Base-by-base conservation (phyloP, 2,329 filamentous ascomycete species). In the Phialophora macrospora region DNA sequence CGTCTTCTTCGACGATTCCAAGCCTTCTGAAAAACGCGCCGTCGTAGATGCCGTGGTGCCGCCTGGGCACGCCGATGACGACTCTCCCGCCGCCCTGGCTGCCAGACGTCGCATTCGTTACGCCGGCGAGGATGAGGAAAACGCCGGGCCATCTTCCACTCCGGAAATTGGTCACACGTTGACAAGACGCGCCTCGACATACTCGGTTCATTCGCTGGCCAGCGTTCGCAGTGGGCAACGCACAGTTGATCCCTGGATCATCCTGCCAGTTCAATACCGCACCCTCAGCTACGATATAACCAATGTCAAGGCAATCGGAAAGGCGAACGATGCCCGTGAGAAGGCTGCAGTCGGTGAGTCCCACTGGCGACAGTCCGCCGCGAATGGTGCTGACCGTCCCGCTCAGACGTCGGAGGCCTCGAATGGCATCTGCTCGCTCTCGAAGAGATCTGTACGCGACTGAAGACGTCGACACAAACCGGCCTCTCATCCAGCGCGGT, bases 391-490 rank as follows among this genome's bases (percentile, higher is more conserved):
- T 67, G 30, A 66, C 28, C 24, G 20, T 61, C 9, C 48, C 8
- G n/a, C 12, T 32, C 4, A 87, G 86, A 88, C 68, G 82, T 89
- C 61, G 84, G 83, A 58, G 81, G 83, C 64, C 80, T 91, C 57
- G 87, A 91, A 72, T 90, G 89, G 87, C 90, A 92, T 75, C 86
- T 79, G 0, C 77, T 90, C 11, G 75, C 85, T 0, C 73, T 82
- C 12, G 79, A 85, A 6, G 86, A 90, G 64, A 78, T 90, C n/a
- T 81, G 84, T 64, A 80, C 81, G 30, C 84, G 87, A 28, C 82
- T 90, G 38, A 81, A 82, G 1, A 85, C 84, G 5, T 87, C 87
- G 14, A 74, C 81, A 14, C 76, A 76, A 1, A 77, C 83, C 60
- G 90, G 90, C 58, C 82, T 93, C 0, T 88, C 87, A 0, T 72